Percentiles rank a stretch among this genome's conserved stretches.
These are phyloP conservation scores for Prunella vulgaris DNA, from an alignment of 257 asterid genomes.

Conservation along the genomic window DNA sequence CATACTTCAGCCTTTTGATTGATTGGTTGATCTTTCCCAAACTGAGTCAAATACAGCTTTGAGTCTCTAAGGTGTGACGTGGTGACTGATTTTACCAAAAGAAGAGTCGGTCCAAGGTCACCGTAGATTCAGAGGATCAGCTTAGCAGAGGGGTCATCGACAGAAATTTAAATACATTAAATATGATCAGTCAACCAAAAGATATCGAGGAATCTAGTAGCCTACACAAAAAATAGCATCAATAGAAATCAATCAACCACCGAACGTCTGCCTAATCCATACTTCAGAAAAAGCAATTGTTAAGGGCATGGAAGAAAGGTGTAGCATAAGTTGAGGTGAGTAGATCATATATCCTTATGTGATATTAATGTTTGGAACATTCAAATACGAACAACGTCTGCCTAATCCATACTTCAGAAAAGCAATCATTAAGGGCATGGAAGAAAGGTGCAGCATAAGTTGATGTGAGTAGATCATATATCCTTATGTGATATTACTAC, in stretches of 20 bases:
- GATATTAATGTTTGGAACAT: neutral
- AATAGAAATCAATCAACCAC: neutral
- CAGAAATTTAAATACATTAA: neutral
- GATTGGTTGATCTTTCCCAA: neutral
- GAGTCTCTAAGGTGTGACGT: neutral
- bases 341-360: neutral
- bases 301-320: too few species aligned
- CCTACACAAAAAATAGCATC: neutral
- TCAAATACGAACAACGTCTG: neutral
- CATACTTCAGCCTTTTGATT: constrained; percentile 22
- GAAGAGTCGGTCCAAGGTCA: neutral
- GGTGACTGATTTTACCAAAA: neutral
- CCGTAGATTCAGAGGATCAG: neutral
- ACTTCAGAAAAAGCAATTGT: neutral
- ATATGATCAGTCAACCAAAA: neutral
- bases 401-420: too few species aligned
- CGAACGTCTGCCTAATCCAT: neutral
- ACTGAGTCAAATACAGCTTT: neutral
- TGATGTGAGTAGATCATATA: too few species aligned
- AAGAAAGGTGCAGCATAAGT: too few species aligned
- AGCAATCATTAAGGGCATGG: too few species aligned
- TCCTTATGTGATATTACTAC: too few species aligned
- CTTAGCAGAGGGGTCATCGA: neutral
- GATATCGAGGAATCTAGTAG: neutral
- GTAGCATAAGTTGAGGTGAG: neutral